phyloP scores from a whole-genome alignment of 1,139 yeast species.

The Sugiyamaella neomexicana region DNA sequence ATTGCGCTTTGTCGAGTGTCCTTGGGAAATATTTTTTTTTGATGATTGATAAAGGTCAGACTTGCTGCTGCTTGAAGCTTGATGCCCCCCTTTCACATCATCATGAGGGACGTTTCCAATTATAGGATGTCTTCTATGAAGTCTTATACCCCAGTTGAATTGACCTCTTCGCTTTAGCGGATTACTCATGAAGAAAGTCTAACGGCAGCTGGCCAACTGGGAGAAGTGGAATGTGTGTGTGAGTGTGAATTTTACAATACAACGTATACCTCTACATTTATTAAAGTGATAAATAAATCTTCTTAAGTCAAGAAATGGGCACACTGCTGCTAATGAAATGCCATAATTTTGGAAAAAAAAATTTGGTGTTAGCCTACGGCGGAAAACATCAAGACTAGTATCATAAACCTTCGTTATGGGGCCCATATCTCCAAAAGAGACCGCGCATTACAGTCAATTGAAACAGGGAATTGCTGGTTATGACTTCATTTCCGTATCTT shows the following conservation, averaged over 20 bases:
- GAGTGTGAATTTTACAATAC: background rate
- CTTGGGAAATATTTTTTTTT: background rate
- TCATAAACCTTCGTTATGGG: background rate
- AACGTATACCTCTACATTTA: background rate
- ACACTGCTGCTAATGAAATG: background rate
- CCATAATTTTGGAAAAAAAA: background rate
- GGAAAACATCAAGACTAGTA: background rate
- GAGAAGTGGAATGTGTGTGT: too few relatives aligned
- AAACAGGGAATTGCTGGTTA: background rate
- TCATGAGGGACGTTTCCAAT: background rate
- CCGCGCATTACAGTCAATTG: background rate
- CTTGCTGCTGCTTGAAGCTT: background rate
- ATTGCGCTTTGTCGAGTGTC: background rate
- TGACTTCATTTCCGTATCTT: conserved; percentile 23
- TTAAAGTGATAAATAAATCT: background rate
- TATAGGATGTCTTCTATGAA: background rate
- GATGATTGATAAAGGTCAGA: background rate
- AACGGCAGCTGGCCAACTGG: background rate
- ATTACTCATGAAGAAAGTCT: background rate
- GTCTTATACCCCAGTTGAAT: background rate
- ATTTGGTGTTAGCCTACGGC: background rate
- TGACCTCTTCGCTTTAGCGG: conserved; percentile 2
- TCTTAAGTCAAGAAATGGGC: background rate
- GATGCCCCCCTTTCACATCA: background rate
- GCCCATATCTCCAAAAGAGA: background rate